These are phyloP conservation scores for Candida arabinofermentans DNA, from an alignment of 805 yeast species.

Conservation along the genomic window DNA sequence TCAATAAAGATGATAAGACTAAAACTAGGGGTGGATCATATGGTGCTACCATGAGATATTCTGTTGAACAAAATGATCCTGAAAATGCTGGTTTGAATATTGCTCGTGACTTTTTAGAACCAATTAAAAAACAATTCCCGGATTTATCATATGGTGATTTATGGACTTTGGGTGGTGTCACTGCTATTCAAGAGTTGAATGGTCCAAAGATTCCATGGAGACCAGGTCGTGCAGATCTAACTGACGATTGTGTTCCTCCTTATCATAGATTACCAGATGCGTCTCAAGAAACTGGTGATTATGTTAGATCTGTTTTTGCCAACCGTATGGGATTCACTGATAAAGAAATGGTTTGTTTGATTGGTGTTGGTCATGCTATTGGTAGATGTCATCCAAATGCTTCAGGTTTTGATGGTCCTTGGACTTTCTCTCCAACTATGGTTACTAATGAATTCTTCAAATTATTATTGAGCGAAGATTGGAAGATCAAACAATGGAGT, in stretches of 20 bases:
- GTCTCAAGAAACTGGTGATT: constrained; percentile 37
- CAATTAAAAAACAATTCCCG: constrained; percentile 53
- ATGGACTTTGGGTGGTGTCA: constrained; percentile 70
- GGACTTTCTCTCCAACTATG: constrained; percentile 78
- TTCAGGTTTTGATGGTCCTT: constrained; percentile 83
- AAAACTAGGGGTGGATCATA: constrained; percentile 43
- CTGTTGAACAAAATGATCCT: constrained; percentile 46
- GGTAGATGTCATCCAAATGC: constrained; percentile 49
- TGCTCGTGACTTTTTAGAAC: constrained; percentile 54
- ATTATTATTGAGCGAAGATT: constrained; percentile 47
- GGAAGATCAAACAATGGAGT: constrained; percentile 57
- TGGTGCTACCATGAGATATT: constrained; percentile 52
- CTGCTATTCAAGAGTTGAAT: constrained; percentile 56
- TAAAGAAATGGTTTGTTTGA: constrained; percentile 41
- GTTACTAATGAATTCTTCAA: constrained; percentile 74
- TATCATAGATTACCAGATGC: constrained; percentile 52
- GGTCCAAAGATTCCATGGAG: constrained; percentile 63
- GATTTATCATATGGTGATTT: constrained; percentile 63
- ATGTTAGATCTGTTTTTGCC: constrained; percentile 41
- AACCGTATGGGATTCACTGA: constrained; percentile 44
- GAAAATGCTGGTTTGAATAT: constrained; percentile 48
- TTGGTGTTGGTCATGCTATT: constrained; percentile 45
- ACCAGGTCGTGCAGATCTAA: constrained; percentile 43
- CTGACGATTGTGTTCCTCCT: constrained; percentile 35
- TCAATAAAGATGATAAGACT: constrained; percentile 37